phyloP scores from a whole-genome alignment of 192 early-diverging fungal genomes.

The Podila horticola region DNA sequence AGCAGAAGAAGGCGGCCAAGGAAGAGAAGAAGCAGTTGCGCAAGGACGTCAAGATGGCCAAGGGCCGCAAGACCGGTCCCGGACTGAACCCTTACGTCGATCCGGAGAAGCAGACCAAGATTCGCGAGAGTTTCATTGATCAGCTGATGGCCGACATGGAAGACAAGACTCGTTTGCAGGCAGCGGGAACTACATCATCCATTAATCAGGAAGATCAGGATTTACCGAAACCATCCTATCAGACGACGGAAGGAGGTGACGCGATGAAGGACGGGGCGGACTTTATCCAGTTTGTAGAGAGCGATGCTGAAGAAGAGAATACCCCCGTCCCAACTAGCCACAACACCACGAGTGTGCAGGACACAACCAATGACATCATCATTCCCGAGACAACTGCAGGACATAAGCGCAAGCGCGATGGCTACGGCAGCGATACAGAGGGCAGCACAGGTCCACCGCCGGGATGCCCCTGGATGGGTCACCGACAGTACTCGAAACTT shows the following conservation, averaged over 20 bases:
- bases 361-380: too few species aligned
- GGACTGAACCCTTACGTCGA: not conserved
- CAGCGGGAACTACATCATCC: too few species aligned
- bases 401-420: not conserved
- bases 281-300: constrained; percentile 27
- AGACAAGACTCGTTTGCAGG: too few species aligned
- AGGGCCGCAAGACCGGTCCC: not conserved
- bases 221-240: not conserved
- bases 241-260: not conserved
- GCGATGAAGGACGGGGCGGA: constrained; percentile 22
- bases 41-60: not conserved
- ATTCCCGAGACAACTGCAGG: not conserved
- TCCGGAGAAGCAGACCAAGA: not conserved
- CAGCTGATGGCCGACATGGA: not conserved
- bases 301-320: constrained; percentile 8
- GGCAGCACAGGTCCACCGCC: not conserved
- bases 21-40: not conserved
- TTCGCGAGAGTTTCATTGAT: not conserved
- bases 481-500: constrained; percentile 6
- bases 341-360: too few species aligned
- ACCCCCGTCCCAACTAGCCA: too few species aligned
- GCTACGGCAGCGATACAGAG: not conserved
- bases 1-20: not conserved
- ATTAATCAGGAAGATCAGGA: not conserved
- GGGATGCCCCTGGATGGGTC: constrained; percentile 41